A percentile compares a stretch with the other conserved stretches of the same genome.
These are phyloP conservation scores for Fusarium phyllophilum DNA, from an alignment of 2,329 filamentous ascomycete species.

Conservation along the genomic window DNA sequence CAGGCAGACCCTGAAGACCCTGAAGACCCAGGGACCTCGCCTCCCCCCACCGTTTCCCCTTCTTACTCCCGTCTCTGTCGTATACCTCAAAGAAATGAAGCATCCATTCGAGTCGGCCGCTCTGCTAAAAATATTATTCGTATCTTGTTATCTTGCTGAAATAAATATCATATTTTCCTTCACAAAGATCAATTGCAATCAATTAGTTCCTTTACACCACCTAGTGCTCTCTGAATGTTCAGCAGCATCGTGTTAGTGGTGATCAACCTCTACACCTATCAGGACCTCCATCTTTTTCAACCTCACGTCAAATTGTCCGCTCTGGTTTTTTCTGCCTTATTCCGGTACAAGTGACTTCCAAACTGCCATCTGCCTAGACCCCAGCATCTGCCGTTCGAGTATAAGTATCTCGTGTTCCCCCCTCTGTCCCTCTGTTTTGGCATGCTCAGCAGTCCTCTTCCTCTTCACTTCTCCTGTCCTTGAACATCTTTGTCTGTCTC, in stretches of 20 bases:
- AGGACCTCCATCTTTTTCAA: background rate
- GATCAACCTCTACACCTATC: background rate
- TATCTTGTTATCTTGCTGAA: background rate
- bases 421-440: slow-evolving; percentile 18
- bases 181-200: background rate
- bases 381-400: slow-evolving; percentile 11
- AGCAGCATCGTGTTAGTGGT: background rate
- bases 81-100: background rate
- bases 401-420: slow-evolving; percentile 40
- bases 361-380: slow-evolving; percentile 3
- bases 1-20: background rate
- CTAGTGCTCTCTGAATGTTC: background rate
- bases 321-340: slow-evolving; percentile 5
- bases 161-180: background rate
- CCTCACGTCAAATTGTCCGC: background rate
- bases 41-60: background rate
- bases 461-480: background rate
- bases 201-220: background rate
- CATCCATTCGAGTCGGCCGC: background rate
- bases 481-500: background rate
- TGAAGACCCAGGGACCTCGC: background rate
- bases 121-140: background rate
- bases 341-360: slow-evolving; percentile 12
- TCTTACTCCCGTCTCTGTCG: background rate
- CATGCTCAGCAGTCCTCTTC: slow-evolving; percentile 16